Evolutionary conservation across 192 early-diverging fungal genomes (phyloP).

Genomic region (Cladochytrium replicatum): DNA sequence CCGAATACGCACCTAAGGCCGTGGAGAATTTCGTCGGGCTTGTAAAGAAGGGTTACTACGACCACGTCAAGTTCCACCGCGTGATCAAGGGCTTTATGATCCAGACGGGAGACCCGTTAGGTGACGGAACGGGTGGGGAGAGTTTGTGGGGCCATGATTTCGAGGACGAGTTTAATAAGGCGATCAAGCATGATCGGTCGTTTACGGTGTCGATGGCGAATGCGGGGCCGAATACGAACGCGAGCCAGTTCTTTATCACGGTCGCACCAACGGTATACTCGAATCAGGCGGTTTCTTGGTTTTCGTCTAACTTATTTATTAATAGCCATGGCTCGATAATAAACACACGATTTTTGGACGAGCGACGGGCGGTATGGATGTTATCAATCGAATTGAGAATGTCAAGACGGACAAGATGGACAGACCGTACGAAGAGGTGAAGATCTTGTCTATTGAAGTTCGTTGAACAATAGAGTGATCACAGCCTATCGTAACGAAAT

Average conservation of each 20-base stretch:
- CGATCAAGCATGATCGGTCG: slow-evolving; percentile 74
- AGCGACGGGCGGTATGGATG: slow-evolving; percentile 83
- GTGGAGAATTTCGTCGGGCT: slow-evolving; percentile 92
- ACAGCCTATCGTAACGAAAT: too few relatives aligned
- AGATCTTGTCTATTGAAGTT: slow-evolving; percentile 69
- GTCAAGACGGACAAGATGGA: slow-evolving; percentile 75
- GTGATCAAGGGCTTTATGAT: slow-evolving; percentile 96
- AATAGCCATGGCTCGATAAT: slow-evolving; percentile 87
- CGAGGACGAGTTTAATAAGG: slow-evolving; percentile 80
- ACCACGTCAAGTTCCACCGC: slow-evolving; percentile 91
- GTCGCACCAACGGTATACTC: slow-evolving; percentile 65
- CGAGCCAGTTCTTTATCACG: slow-evolving; percentile 94
- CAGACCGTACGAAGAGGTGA: slow-evolving; percentile 78
- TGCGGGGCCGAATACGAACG: slow-evolving; percentile 74
- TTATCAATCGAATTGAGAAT: slow-evolving; percentile 77
- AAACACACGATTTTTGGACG: slow-evolving; percentile 96
- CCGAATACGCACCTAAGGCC: slow-evolving; percentile 84
- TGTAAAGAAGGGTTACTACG: slow-evolving; percentile 77
- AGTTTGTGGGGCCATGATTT: slow-evolving; percentile 86
- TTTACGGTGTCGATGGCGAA: slow-evolving; percentile 97
- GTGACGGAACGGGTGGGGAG: slow-evolving; percentile 93
- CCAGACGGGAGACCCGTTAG: slow-evolving; percentile 66
- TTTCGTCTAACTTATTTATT: slow-evolving; percentile 16
- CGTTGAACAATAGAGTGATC: too few relatives aligned
- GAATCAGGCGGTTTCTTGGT: neutral